Evolutionary conservation across 140 eudicot species (phyloP).

Genomic region (Eryngium alpinum): DNA sequence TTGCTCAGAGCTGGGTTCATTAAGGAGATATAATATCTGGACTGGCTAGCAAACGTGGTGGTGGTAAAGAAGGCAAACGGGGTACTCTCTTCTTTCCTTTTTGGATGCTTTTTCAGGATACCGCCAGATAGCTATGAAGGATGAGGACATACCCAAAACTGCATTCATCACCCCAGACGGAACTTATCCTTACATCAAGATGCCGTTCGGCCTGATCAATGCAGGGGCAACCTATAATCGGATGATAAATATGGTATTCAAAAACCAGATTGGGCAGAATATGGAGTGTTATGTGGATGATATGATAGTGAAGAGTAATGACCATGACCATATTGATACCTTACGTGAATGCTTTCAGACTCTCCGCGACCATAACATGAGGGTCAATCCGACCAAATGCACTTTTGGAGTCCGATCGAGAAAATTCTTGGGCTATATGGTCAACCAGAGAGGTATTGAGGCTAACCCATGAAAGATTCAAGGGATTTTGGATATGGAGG

Average conservation of each 20-base stretch:
- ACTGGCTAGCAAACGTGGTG: no score
- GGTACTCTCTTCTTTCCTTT: no score
- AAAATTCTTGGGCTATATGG: not conserved
- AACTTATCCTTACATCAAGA: not conserved
- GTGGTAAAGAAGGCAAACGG: no score
- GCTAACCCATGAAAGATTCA: not conserved
- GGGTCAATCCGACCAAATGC: no score
- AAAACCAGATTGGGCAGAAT: not conserved
- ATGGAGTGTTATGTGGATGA: not conserved
- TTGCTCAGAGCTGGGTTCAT: no score
- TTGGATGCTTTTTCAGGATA: not conserved
- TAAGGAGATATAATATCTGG: no score
- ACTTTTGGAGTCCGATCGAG: not conserved
- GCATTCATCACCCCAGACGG: not conserved
- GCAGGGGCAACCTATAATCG: not conserved
- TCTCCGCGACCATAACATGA: no score
- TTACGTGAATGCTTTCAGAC: not conserved
- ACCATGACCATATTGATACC: not conserved
- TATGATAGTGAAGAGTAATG: no score
- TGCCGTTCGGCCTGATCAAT: not conserved
- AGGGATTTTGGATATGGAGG: not conserved
- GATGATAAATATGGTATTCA: not conserved
- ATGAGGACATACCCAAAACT: not conserved
- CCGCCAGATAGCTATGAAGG: no score
- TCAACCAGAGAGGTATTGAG: not conserved